These are phyloP conservation scores for Mentha longifolia DNA, from an alignment of 257 asterid species.

Conservation along the genomic window DNA sequence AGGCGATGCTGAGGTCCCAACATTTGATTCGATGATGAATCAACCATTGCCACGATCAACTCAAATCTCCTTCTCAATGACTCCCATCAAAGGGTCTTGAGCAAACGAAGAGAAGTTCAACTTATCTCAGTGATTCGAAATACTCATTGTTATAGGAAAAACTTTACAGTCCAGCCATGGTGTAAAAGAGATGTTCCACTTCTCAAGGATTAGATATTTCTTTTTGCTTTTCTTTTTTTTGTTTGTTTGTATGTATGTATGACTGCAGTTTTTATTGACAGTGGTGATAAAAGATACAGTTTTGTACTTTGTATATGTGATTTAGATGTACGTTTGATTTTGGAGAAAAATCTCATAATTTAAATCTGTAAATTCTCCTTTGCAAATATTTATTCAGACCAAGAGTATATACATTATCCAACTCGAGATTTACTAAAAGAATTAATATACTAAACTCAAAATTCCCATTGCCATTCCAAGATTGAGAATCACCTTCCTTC, in stretches of 20 bases:
- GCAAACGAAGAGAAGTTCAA: not conserved
- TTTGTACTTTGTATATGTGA: not conserved
- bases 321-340: not conserved
- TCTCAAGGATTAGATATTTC: not conserved
- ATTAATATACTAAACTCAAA: not conserved
- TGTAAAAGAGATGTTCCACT: not conserved
- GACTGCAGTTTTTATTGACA: no score
- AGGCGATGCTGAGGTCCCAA: constrained; percentile 44
- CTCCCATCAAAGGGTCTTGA: not conserved
- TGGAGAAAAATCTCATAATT: not conserved
- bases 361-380: no score
- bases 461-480: constrained; percentile 7
- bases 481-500: constrained; percentile 5
- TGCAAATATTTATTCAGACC: no score
- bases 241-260: not conserved
- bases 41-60: not conserved
- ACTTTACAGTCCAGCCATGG: not conserved
- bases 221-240: not conserved
- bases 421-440: not conserved
- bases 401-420: not conserved
- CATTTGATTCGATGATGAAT: constrained; percentile 11
- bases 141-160: not conserved
- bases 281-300: not conserved
- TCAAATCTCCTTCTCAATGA: not conserved
- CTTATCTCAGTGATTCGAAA: not conserved